Evolutionary conservation across 2,329 filamentous ascomycete species (phyloP), one percentile per base, ranked within the genome.

Genomic region (Sporothrix brasiliensis): DNA sequence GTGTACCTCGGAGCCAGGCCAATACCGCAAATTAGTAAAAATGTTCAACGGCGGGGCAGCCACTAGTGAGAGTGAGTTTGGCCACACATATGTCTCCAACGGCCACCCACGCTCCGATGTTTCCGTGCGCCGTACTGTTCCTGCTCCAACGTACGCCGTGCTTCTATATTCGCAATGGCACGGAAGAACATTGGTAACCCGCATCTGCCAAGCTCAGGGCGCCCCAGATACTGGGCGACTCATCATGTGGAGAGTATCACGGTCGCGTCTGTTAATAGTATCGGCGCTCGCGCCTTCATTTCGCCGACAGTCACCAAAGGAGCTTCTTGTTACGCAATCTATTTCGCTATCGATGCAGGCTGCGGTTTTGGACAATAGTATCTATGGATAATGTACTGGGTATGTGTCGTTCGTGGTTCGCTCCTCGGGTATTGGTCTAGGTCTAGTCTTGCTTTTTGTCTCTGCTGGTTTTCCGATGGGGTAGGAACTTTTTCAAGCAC

Each of bases 301-400:
- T 21, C 30, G 16, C 56, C 56, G 56, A 60, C 30, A 14, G n/a
- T 24, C 34, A n/a, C 9, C 21, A 14, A 14, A n/a, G 56, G 13
- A 21, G 34, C 34, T 34, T 34, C 7, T 41, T 21, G 30, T 21
- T 5, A 41, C 56, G n/a, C 19, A 61, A 7, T 41, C 4, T 61
- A 34, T 60, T n/a, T 24, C 41, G 21, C 44, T 60, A 41, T 41
- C 34, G 39, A 61, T 24, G 21, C n/a, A 21, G n/a, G 19, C 13
- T 34, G n/a, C 30, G 16, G 30, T 4, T 44, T 24, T 5, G 21
- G 11, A 11, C 24, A 44, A 61, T 34, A 34, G 27, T 34, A 16
- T 61, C n/a, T 44, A 61, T 44, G 56, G 34, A 41, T 61, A 24
- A 61, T 44, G 34, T n/a, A 41, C 21, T 61, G 34, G 56, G 56